phyloP scores from a whole-genome alignment of 2,329 filamentous ascomycete species.

The Sclerotinia nivalis region DNA sequence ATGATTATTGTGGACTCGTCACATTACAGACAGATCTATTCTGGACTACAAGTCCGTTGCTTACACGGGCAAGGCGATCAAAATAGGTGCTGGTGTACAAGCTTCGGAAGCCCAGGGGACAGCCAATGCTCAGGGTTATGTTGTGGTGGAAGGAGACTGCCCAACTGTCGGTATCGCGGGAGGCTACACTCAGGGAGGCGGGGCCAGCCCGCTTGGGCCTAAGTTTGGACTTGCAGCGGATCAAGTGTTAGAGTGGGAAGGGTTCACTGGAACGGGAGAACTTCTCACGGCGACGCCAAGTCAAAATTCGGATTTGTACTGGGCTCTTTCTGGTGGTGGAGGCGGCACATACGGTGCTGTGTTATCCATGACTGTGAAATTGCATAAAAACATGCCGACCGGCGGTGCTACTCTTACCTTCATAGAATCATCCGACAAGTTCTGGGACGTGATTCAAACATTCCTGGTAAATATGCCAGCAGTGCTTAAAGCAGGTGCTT shows the following conservation, averaged over 20 bases:
- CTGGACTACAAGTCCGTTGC: slow-evolving; percentile 43
- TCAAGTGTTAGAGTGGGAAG: slow-evolving; percentile 56
- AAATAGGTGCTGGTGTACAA: slow-evolving; percentile 54
- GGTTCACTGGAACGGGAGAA: slow-evolving; percentile 53
- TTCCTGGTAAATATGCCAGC: slow-evolving; percentile 20
- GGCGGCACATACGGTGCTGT: slow-evolving; percentile 61
- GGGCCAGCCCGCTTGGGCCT: slow-evolving; percentile 54
- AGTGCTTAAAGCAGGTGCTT: slow-evolving; percentile 16
- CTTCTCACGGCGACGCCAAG: slow-evolving; percentile 49
- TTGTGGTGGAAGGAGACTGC: slow-evolving; percentile 55
- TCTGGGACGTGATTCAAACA: slow-evolving; percentile 16
- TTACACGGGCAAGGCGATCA: slow-evolving; percentile 55
- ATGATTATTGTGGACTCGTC: slow-evolving; percentile 52
- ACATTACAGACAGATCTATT: slow-evolving; percentile 49
- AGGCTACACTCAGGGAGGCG: slow-evolving; percentile 60
- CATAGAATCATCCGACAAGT: slow-evolving; percentile 12
- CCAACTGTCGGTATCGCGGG: slow-evolving; percentile 57
- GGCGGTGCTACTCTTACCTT: slow-evolving; percentile 17
- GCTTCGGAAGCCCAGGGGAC: slow-evolving; percentile 48
- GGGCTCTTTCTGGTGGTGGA: slow-evolving; percentile 61
- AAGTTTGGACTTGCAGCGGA: slow-evolving; percentile 59
- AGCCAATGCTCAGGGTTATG: slow-evolving; percentile 46
- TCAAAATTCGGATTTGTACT: slow-evolving; percentile 58
- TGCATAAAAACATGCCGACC: slow-evolving; percentile 47
- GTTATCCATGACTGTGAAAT: slow-evolving; percentile 54